phyloP scores from a whole-genome alignment of 2,329 filamentous ascomycete genomes.

The Metarhizium sp. region DNA sequence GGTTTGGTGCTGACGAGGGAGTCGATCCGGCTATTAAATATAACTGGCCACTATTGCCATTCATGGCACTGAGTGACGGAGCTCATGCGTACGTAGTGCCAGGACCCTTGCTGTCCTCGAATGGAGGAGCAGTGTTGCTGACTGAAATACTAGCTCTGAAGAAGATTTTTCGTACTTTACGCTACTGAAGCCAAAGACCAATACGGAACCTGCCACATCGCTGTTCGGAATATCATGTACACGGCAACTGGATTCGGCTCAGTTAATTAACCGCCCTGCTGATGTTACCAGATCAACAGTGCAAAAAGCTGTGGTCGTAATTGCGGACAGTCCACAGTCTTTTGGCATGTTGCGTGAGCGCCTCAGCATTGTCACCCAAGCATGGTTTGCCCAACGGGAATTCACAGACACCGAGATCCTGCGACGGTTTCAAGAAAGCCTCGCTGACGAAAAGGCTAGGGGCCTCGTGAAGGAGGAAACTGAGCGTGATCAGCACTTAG shows the following conservation, averaged over 20 bases:
- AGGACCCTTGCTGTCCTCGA: neutral
- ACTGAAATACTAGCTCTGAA: conserved; percentile 47
- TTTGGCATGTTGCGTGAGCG: conserved; percentile 89
- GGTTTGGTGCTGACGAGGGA: conserved; percentile 70
- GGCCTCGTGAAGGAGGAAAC: conserved; percentile 53
- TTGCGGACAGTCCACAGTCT: conserved; percentile 80
- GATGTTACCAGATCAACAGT: conserved; percentile 97
- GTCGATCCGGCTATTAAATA: conserved; percentile 72
- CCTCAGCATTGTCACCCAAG: conserved; percentile 79
- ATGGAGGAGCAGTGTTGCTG: neutral
- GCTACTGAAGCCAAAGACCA: conserved; percentile 56
- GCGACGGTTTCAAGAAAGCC: conserved; percentile 80
- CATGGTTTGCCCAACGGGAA: conserved; percentile 93
- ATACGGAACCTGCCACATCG: conserved; percentile 55
- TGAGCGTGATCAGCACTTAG: conserved; percentile 79
- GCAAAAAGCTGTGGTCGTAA: conserved; percentile 94
- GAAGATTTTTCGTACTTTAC: conserved; percentile 99
- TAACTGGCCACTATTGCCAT: conserved; percentile 85
- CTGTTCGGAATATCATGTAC: conserved; percentile 96
- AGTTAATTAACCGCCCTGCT: conserved; percentile 66
- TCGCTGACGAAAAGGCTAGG: conserved; percentile 57
- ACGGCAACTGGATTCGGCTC: conserved; percentile 73
- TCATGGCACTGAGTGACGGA: conserved; percentile 94
- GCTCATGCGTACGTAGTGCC: conserved; percentile 70
- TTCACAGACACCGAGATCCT: conserved; percentile 90